A percentile compares a stretch with the other conserved stretches of the same genome.
phyloP scores from a whole-genome alignment of 176 grass and related monocot genomes.

The Chloris gayana region DNA sequence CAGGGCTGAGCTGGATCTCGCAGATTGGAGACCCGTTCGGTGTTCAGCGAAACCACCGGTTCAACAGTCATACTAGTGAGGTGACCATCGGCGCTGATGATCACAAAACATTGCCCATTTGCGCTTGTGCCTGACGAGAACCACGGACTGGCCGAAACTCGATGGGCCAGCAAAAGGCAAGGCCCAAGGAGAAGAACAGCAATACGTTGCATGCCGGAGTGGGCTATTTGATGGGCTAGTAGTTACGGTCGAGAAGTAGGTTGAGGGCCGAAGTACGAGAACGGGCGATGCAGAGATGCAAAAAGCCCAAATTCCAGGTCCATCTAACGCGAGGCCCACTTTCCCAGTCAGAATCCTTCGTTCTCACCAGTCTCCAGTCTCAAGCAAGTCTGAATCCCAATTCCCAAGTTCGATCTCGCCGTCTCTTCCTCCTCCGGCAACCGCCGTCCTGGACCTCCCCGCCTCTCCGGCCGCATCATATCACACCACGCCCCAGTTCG shows the following conservation, averaged over 20 bases:
- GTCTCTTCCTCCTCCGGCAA: background rate
- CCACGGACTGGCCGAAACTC: background rate
- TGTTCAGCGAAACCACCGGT: too few relatives aligned
- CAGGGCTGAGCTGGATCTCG: too few relatives aligned
- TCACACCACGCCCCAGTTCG: background rate
- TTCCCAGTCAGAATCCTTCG: background rate
- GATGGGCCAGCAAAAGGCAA: background rate
- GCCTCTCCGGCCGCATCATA: background rate
- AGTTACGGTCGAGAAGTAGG: background rate
- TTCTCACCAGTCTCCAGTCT: background rate
- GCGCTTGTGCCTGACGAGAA: too few relatives aligned
- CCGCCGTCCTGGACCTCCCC: background rate
- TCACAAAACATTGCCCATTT: too few relatives aligned
- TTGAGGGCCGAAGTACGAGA: background rate
- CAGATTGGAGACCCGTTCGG: too few relatives aligned
- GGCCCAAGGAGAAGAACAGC: too few relatives aligned
- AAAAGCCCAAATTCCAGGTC: background rate
- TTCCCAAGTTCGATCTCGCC: conserved; percentile 36
- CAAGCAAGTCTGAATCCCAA: background rate
- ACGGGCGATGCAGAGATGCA: background rate
- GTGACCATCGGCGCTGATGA: too few relatives aligned
- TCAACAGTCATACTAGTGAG: too few relatives aligned
- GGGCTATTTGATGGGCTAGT: background rate
- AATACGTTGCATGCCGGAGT: background rate
- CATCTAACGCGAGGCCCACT: background rate